Evolutionary conservation across 208 protist species (phyloP), one percentile per base, ranked within the genome.

Genomic region (Acanthamoeba culbertsoni): DNA sequence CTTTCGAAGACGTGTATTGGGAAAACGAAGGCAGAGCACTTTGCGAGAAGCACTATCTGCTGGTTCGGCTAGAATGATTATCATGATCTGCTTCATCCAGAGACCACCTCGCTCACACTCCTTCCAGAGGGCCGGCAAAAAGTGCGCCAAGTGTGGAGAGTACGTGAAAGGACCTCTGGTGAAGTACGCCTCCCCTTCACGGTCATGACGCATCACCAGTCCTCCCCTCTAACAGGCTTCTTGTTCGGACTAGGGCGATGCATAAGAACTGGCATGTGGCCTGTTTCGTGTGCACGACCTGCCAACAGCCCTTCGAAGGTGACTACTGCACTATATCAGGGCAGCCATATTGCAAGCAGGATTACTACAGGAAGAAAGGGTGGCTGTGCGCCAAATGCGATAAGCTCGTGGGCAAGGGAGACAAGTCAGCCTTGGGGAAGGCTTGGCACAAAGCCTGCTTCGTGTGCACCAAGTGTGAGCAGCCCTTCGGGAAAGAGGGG

Each of bases 321-420:
- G 45, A 92, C 42, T 92, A 79, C 62, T 90, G 26, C 82, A 68
- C 57, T 40, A 62, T 90, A 33, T 62, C 48, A 33, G 37, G 37
- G 48, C 4, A 4, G 51, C 82, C 82, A 20, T 90, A 90, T 35
- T 90, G 82, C 82, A 92, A 71, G 31, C 86, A 89, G 63, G 55
- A 71, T 33, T 77, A 92, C 48, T 92, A 92, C 86, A 92, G 55
- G 63, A 77, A 77, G 86, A 92, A 92, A 37, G 86, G 86, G 23
- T 92, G 55, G 86, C 63, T 92, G 59, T 92, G 86, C 63, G 86
- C 86, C 62, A 71, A 77, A 59, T 92, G 86, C 42, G 86, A 77
- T 37, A 77, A 77, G 55, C 28, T 77, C 20, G 55, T 92, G 37
- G 86, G 86, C 62, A 92, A 77, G 59, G 86, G 86, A 5, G 86